Percentiles rank a stretch among this genome's conserved stretches.
Conservation (phyloP, 164 flowering plant genomes). For the Magnolia kwangsiensis region DNA sequence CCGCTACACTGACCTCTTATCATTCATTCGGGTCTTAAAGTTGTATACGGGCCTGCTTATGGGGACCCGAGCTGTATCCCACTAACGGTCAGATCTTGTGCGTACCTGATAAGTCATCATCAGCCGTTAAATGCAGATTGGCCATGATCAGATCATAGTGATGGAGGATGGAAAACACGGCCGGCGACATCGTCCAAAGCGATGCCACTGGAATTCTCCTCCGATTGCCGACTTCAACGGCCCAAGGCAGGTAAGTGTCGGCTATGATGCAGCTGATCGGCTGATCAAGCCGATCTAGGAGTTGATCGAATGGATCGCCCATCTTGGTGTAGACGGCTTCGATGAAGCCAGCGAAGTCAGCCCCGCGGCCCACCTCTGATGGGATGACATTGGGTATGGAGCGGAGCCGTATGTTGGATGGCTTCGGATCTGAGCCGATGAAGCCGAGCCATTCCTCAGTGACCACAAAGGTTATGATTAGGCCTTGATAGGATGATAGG, state of each 20-base stretch:
- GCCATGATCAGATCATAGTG: constrained; percentile 13
- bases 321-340: constrained; percentile 49
- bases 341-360: constrained; percentile 42
- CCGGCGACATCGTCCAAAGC: constrained; percentile 45
- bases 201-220: constrained; percentile 55
- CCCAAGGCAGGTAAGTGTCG: constrained; percentile 51
- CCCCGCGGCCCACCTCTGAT: constrained; percentile 53
- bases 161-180: constrained; percentile 32
- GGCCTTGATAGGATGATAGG: constrained; percentile 12
- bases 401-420: constrained; percentile 36
- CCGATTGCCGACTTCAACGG: constrained; percentile 33
- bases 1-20: no score
- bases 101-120: no score
- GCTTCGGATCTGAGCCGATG: constrained; percentile 33
- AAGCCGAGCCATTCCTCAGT: constrained; percentile 79
- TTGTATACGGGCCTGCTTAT: no score
- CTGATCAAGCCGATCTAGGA: constrained; percentile 39
- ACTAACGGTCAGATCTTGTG: no score
- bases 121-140: no score
- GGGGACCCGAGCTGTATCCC: no score
- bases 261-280: constrained; percentile 36
- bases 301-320: constrained; percentile 53
- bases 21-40: no score
- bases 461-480: constrained; percentile 52
- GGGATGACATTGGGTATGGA: constrained; percentile 80